Evolutionary conservation across 2,329 filamentous ascomycete genomes (phyloP).

Genomic region (Epichloe typhina): DNA sequence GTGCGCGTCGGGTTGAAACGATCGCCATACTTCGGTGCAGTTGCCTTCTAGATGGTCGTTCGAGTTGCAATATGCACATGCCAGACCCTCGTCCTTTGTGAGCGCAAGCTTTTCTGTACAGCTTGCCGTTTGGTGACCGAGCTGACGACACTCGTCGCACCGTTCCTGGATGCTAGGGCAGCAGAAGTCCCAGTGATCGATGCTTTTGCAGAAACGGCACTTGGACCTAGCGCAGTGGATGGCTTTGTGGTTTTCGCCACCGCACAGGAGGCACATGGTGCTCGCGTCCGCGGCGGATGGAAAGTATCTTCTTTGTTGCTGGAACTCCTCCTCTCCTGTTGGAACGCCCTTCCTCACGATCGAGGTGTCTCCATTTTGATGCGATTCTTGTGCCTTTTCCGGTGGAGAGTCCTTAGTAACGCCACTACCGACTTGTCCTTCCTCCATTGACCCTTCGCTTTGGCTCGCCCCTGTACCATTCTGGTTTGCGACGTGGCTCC

Average conservation of each 20-base stretch:
- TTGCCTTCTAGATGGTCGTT: conserved; percentile 42
- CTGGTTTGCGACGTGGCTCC: not conserved
- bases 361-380: conserved; percentile 2
- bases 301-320: conserved; percentile 36
- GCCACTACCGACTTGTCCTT: conserved; percentile 1
- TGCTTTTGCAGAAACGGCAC: conserved; percentile 35
- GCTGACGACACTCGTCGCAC: conserved; percentile 47
- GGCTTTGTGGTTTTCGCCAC: conserved; percentile 31
- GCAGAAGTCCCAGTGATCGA: conserved; percentile 32
- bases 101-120: conserved; percentile 45
- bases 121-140: conserved; percentile 38
- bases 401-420: not conserved
- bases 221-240: conserved; percentile 29
- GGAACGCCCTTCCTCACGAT: conserved; percentile 13
- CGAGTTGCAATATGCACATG: conserved; percentile 48
- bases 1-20: conserved; percentile 29
- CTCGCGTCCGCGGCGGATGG: conserved; percentile 30
- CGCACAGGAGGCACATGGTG: conserved; percentile 39
- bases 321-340: conserved; percentile 20
- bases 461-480: not conserved
- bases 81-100: conserved; percentile 37
- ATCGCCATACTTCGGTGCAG: conserved; percentile 50
- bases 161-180: conserved; percentile 36
- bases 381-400: not conserved
- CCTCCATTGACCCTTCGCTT: conserved; percentile 1